These are phyloP conservation scores for Domatiomyces globalis DNA, from an alignment of 2,329 filamentous ascomycete genomes.

Conservation along the genomic window DNA sequence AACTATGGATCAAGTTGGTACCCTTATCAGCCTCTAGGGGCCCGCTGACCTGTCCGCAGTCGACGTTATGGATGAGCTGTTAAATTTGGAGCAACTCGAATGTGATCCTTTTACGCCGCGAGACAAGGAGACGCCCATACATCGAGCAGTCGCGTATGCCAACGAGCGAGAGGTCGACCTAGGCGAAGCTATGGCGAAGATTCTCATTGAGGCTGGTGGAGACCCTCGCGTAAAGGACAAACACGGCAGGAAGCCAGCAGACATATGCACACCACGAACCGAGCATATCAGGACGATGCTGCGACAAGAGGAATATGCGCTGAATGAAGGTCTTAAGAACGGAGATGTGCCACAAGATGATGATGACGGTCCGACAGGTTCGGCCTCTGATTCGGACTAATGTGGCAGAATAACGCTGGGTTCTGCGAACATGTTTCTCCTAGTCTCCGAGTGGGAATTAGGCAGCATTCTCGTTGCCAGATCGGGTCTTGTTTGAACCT, in stretches of 20 bases:
- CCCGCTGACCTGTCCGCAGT: slow-evolving; percentile 20
- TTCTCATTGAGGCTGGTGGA: slow-evolving; percentile 36
- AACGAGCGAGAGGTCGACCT: slow-evolving; percentile 32
- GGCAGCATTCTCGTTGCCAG: background rate
- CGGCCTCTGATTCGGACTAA: slow-evolving; percentile 15
- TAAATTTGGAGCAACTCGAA: slow-evolving; percentile 36
- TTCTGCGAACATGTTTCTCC: background rate
- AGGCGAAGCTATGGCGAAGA: slow-evolving; percentile 33
- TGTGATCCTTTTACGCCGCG: slow-evolving; percentile 34
- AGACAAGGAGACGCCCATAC: slow-evolving; percentile 34
- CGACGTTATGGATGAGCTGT: slow-evolving; percentile 33
- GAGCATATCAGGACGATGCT: slow-evolving; percentile 28
- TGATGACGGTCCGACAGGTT: slow-evolving; percentile 18
- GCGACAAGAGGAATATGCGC: slow-evolving; percentile 33
- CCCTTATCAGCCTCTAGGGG: background rate
- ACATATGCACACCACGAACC: slow-evolving; percentile 31
- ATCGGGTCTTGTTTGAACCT: background rate
- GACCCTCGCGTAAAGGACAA: slow-evolving; percentile 36
- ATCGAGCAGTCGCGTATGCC: slow-evolving; percentile 32
- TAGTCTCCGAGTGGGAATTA: background rate
- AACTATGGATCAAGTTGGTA: slow-evolving; percentile 66
- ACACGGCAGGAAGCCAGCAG: slow-evolving; percentile 32
- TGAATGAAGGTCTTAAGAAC: slow-evolving; percentile 30
- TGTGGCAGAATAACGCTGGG: background rate
- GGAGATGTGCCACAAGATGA: slow-evolving; percentile 21